Evolutionary conservation across 1,284 basidiomycete species (phyloP).

Genomic region (Kalmanozyma brasiliensis): DNA sequence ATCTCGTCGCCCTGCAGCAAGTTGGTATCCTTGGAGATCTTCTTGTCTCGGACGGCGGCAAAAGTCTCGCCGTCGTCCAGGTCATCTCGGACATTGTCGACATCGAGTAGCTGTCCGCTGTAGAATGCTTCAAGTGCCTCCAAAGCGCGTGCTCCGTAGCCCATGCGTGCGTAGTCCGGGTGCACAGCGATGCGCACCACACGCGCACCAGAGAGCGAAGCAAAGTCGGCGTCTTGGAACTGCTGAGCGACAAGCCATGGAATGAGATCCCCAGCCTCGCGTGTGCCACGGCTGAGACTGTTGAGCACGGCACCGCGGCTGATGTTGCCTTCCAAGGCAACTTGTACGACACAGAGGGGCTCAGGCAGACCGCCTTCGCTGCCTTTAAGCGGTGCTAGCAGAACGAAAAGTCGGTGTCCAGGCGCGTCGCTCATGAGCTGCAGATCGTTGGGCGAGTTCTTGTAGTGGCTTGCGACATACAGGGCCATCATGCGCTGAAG

Average conservation of each 20-base stretch:
- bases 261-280: constrained; percentile 94
- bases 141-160: constrained; percentile 92
- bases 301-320: constrained; percentile 87
- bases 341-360: constrained; percentile 87
- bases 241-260: constrained; percentile 96
- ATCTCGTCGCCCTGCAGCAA: constrained; percentile 66
- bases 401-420: constrained; percentile 94
- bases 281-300: constrained; percentile 79
- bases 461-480: constrained; percentile 97
- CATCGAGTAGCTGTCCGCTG: constrained; percentile 83
- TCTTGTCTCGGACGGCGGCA: constrained; percentile 70
- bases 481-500: constrained; percentile 98
- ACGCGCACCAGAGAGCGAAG: constrained; percentile 84
- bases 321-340: constrained; percentile 94
- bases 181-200: constrained; percentile 96
- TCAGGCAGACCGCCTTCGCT: constrained; percentile 56
- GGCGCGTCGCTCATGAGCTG: constrained; percentile 97
- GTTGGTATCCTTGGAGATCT: constrained; percentile 40
- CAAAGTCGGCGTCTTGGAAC: constrained; percentile 97
- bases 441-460: constrained; percentile 98
- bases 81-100: constrained; percentile 69
- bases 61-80: constrained; percentile 52
- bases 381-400: constrained; percentile 76
- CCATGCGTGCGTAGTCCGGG: constrained; percentile 92
- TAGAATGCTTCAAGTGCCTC: constrained; percentile 89